Percentiles rank a stretch among this genome's conserved stretches.
These are phyloP conservation scores for Clavariopsis aquatica DNA, from an alignment of 495 filamentous ascomycete genomes.

Conservation along the genomic window DNA sequence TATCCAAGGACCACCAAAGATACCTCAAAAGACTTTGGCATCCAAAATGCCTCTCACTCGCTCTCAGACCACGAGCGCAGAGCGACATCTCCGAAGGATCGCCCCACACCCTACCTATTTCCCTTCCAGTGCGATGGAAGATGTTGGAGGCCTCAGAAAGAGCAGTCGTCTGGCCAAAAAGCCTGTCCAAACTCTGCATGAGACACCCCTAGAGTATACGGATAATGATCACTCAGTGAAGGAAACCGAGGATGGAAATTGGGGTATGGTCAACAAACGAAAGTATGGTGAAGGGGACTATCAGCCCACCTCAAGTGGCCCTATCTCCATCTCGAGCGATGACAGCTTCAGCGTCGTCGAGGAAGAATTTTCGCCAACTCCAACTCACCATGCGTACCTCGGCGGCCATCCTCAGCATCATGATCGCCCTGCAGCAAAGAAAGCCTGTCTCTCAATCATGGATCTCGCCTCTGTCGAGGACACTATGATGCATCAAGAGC, in stretches of 20 bases:
- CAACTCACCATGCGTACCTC: background rate
- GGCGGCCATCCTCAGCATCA: background rate
- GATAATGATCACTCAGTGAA: background rate
- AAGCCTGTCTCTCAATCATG: background rate
- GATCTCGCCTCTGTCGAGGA: background rate
- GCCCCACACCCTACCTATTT: background rate
- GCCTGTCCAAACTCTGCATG: background rate
- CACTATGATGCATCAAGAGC: background rate
- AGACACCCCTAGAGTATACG: background rate
- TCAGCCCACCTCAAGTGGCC: background rate
- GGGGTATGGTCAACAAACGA: background rate
- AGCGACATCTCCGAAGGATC: background rate
- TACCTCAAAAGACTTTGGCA: background rate
- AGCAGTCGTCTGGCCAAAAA: background rate
- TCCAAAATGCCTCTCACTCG: background rate
- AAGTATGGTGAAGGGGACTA: background rate
- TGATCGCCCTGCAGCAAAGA: background rate
- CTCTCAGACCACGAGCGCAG: background rate
- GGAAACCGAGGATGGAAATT: background rate
- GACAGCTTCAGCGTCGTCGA: background rate
- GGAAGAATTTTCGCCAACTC: background rate
- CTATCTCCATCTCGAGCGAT: background rate
- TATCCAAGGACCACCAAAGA: background rate
- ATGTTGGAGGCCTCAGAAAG: background rate
- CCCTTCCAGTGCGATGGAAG: background rate